These are phyloP conservation scores for Pseudogymnoascus sp. DNA, from an alignment of 2,329 filamentous ascomycete species.

Conservation along the genomic window DNA sequence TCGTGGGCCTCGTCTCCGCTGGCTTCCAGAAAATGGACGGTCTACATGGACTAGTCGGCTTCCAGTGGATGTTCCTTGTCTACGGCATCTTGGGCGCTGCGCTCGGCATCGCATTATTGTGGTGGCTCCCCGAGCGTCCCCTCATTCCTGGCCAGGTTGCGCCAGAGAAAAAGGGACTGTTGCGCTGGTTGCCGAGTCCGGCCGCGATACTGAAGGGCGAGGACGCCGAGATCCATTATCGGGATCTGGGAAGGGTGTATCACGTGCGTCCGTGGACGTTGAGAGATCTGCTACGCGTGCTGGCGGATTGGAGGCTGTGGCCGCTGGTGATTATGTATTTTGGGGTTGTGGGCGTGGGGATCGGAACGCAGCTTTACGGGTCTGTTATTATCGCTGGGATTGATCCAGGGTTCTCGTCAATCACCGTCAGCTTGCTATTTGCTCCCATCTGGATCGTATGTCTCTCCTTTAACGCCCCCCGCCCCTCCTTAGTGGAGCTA, in stretches of 20 bases:
- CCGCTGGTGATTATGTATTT: constrained; percentile 88
- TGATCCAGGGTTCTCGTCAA: constrained; percentile 62
- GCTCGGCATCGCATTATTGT: constrained; percentile 66
- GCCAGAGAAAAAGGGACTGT: constrained; percentile 38
- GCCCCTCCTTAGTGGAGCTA: background rate
- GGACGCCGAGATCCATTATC: constrained; percentile 75
- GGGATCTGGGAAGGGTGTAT: constrained; percentile 75
- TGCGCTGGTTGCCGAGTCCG: constrained; percentile 60
- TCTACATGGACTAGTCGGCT: constrained; percentile 65
- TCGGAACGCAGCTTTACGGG: constrained; percentile 81
- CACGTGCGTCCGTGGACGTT: constrained; percentile 66
- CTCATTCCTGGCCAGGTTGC: constrained; percentile 57
- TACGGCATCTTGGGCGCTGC: constrained; percentile 71
- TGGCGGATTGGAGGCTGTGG: constrained; percentile 84
- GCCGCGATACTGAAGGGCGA: constrained; percentile 67
- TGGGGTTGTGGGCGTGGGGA: constrained; percentile 85
- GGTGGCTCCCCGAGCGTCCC: constrained; percentile 87
- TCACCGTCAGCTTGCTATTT: constrained; percentile 74
- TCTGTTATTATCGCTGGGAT: constrained; percentile 80
- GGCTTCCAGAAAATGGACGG: constrained; percentile 92
- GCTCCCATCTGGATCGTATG: constrained; percentile 87
- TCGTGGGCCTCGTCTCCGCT: constrained; percentile 82
- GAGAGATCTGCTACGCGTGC: constrained; percentile 60
- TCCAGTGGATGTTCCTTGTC: constrained; percentile 88
- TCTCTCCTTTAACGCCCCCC: constrained; percentile 18